Evolutionary conservation across 108 stramenopile species (phyloP).

Genomic region (Nannochloropsis gaditana): DNA sequence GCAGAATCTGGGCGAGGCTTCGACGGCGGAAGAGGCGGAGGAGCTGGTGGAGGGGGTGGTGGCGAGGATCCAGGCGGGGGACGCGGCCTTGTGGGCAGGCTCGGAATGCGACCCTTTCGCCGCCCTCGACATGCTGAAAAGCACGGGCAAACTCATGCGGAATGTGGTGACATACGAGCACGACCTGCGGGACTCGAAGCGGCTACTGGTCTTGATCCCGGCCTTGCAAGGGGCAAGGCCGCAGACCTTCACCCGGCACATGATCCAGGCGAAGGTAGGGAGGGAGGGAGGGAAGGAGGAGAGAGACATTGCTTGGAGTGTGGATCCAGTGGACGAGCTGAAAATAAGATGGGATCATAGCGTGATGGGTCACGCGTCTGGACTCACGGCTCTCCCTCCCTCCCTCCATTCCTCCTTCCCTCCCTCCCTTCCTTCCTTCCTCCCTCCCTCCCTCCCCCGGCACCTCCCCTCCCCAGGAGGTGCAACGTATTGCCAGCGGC

Average conservation of each 20-base stretch:
- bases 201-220: not conserved
- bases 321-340: too few relatives aligned
- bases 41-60: not conserved
- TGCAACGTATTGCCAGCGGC: constrained; percentile 4
- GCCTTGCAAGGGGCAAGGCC: not conserved
- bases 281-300: not conserved
- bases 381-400: too few relatives aligned
- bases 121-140: not conserved
- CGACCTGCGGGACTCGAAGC: not conserved
- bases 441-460: not conserved
- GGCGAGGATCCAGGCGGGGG: not conserved
- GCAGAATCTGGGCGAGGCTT: not conserved
- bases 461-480: not conserved
- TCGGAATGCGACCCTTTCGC: not conserved
- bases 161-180: not conserved
- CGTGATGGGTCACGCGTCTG: too few relatives aligned
- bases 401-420: too few relatives aligned
- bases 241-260: constrained; percentile 7
- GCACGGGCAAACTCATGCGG: not conserved
- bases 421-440: not conserved
- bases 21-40: not conserved
- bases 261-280: not conserved
- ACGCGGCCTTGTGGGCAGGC: not conserved
- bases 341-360: too few relatives aligned
- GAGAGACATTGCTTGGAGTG: too few relatives aligned